Evolutionary conservation across 495 filamentous ascomycete species (phyloP), one percentile per base, ranked within the genome.

Genomic region (Pyrenopolyporus hunteri): DNA sequence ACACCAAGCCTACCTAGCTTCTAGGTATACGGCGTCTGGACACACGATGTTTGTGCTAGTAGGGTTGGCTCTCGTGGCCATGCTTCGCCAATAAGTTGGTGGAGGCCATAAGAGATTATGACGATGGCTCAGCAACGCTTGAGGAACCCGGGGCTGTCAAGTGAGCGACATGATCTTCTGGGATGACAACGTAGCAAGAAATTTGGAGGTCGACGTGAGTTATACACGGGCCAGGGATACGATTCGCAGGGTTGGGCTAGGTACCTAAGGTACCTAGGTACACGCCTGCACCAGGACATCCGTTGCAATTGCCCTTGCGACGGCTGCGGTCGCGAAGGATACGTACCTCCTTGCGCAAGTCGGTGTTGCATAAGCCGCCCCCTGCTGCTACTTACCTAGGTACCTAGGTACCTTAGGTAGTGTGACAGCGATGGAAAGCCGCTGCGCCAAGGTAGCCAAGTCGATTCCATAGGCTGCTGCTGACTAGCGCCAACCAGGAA

Each of bases 331-430:
- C 50, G 52, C 48, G 45, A 51, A 43, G 36, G 32, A 26, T 50
- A 50, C 50, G 29, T 37, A 43, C 29, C n/a, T 26, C 26, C 7
- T 40, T 42, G 25, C 17, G n/a, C n/a, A n/a, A n/a, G n/a, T 40
- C 17, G 20, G 37, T 46, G 14, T 9, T 39, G 39, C 53, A 57
- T 63, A n/a, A 58, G 60, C 60, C 61, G 54, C 61, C 54, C 61
- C 61, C 61, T 60, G 55, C 44, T 19, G 33, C 17, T 40, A 14
- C 11, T 6, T 31, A 31, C 28, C n/a, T n/a, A n/a, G 11, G 2
- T 44, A 44, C 10, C 2, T 37, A 17, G 33, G 11, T 37, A 37
- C 11, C 16, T 49, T n/a, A n/a, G n/a, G 45, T 39, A 54, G 43
- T 37, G 47, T 16, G 31, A 43, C 45, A 63, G 25, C 52, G 40